Percentiles rank a stretch among this genome's conserved stretches.
phyloP scores from a whole-genome alignment of 2,329 filamentous ascomycete species.

The Sordariomycetes sp. region DNA sequence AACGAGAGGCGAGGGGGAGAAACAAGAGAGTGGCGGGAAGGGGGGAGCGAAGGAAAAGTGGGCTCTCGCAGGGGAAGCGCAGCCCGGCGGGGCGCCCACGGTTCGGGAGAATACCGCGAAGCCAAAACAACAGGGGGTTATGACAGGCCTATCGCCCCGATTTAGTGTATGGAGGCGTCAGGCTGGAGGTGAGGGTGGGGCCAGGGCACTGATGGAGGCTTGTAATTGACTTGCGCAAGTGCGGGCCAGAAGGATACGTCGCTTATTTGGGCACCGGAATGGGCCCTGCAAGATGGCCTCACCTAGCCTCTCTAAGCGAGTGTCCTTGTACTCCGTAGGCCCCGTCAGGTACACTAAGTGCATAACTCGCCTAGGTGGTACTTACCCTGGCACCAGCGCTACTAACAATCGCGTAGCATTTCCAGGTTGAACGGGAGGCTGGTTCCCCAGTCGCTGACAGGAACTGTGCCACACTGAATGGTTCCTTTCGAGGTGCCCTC shows the following conservation, averaged over 20 bases:
- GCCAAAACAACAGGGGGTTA: neutral
- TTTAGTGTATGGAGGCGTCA: neutral
- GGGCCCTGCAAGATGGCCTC: neutral
- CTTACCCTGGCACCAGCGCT: no score
- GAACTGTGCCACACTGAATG: no score
- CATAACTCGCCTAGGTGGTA: no score
- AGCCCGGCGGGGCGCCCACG: neutral
- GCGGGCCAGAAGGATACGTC: neutral
- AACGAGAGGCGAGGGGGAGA: constrained; percentile 3
- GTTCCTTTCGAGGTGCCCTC: no score
- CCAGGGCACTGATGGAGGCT: neutral
- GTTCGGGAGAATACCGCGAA: neutral
- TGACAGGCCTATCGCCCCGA: neutral
- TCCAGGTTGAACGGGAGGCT: no score
- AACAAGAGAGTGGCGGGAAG: constrained; percentile 4
- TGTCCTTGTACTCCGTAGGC: neutral
- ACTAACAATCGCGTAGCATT: no score
- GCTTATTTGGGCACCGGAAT: neutral
- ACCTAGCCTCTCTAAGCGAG: neutral
- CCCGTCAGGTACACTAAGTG: neutral
- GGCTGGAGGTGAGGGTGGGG: constrained; percentile 1
- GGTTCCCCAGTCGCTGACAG: no score
- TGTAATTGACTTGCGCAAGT: neutral
- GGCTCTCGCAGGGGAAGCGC: neutral
- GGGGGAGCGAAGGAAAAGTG: constrained; percentile 3